Base-by-base conservation (phyloP, 2,329 filamentous ascomycete species). In the Penicillium sp. region DNA sequence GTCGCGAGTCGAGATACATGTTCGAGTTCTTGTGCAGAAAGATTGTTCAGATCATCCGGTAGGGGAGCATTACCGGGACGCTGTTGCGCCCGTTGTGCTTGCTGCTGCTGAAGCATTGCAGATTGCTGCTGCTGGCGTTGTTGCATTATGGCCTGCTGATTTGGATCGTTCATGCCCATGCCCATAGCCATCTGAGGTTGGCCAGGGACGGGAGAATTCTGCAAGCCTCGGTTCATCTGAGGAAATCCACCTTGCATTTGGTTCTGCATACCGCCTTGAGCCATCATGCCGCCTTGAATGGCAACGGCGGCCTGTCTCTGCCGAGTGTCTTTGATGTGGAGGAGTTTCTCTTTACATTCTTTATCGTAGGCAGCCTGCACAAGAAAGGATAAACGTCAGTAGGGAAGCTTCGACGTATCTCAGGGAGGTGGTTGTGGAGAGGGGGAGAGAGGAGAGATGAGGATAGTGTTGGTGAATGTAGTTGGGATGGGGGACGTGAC, bases 151-250 rank as follows among this genome's bases (percentile, higher is more conserved):
- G 60, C 61, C 46, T 70, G 68, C 34, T 68, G 68, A 23, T 52
- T 66, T 10, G 66, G 62, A 17, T 67, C 63, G 43, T 66, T 68
- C 58, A 74, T 69, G 4, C 61, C 62, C 66, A 74, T 69, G 4
- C 61, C 62, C 66, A 73, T 72, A 4, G 62, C 51, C 65, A 73
- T 67, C 33, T 68, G 68, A 34, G 68, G 67, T 36, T 76, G 75
- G 33, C 65, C 68, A 18, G 68, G 59, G 36, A 82, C 77, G 0
- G 78, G 75, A 2, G 79, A 80, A 3, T 75, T 64, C 56, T 81
- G 80, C 72, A 81, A 76, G 20, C 70, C 77, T 47, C 75, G 76
- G 48, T 76, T 78, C 55, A 81, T 72, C 51, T 80, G 73, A 10
- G 77, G 73, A 52, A 81, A 80, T 29, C 76, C 73, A 46, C 76